A percentile compares a stretch with the other conserved stretches of the same genome.
phyloP scores from a whole-genome alignment of 495 filamentous ascomycete species.

The Hypoxylon trugodes region DNA sequence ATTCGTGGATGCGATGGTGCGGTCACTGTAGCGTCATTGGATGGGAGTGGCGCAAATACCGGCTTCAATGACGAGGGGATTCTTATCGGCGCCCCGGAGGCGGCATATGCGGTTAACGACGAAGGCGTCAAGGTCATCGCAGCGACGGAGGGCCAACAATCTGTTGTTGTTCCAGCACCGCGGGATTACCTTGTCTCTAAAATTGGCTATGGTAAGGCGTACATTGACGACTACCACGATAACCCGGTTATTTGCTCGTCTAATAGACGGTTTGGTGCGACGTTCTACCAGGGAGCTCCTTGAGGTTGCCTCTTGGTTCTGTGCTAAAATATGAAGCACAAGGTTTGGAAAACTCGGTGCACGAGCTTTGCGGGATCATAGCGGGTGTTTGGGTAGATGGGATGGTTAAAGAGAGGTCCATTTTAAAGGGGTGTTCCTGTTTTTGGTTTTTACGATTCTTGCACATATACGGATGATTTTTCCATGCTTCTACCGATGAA shows the following conservation, averaged over 20 bases:
- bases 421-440: too few relatives aligned
- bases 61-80: slow-evolving; percentile 27
- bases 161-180: slow-evolving; percentile 3
- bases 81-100: slow-evolving; percentile 21
- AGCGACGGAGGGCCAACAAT: slow-evolving; percentile 26
- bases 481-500: too few relatives aligned
- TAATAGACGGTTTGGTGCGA: slow-evolving; percentile 34
- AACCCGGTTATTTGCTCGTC: slow-evolving; percentile 40
- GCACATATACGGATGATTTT: too few relatives aligned
- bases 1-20: slow-evolving; percentile 42
- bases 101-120: slow-evolving; percentile 11
- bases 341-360: not conserved
- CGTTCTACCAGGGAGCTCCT: slow-evolving; percentile 23
- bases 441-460: too few relatives aligned
- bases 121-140: slow-evolving; percentile 25
- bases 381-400: not conserved
- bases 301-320: not conserved
- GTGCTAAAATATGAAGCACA: not conserved
- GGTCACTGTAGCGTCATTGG: slow-evolving; percentile 19
- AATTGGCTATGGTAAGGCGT: slow-evolving; percentile 32
- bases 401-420: too few relatives aligned
- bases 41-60: slow-evolving; percentile 21
- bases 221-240: slow-evolving; percentile 41
- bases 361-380: not conserved
- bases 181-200: slow-evolving; percentile 23